Percentiles rank a stretch among this genome's conserved stretches.
Conservation (phyloP, 352 stramenopile species). For the Aphanomyces euteiches region DNA sequence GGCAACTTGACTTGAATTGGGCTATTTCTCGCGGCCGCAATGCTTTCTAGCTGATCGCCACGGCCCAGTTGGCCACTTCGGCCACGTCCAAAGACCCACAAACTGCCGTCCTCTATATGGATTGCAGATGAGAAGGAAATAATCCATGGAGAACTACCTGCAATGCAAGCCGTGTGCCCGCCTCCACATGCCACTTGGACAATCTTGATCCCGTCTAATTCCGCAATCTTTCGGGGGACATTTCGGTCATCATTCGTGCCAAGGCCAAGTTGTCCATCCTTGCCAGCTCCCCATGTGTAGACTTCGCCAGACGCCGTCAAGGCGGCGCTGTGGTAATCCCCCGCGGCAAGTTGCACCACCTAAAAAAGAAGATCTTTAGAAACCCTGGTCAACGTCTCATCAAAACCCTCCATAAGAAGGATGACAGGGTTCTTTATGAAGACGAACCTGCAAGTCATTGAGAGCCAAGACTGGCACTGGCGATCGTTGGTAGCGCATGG, state of each 20-base stretch:
- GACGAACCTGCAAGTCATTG: not conserved
- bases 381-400: not conserved
- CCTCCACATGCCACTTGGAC: conserved; percentile 24
- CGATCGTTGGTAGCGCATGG: conserved; percentile 27
- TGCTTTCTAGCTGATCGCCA: conserved; percentile 27
- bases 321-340: conserved; percentile 49
- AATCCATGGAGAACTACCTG: not conserved
- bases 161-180: conserved; percentile 16
- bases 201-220: conserved; percentile 23
- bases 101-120: conserved; percentile 14
- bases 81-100: conserved; percentile 29
- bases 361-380: not conserved
- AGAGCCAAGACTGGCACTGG: conserved; percentile 14
- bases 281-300: conserved; percentile 62
- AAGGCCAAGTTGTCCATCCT: conserved; percentile 54
- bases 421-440: not conserved
- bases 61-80: conserved; percentile 25
- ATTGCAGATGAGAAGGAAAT: not conserved
- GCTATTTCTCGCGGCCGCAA: conserved; percentile 21
- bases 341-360: conserved; percentile 35
- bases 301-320: conserved; percentile 46
- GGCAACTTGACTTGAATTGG: conserved; percentile 23
- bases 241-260: conserved; percentile 27
- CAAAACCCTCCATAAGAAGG: not conserved
- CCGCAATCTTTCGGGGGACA: conserved; percentile 22